phyloP scores from a whole-genome alignment of 2,329 filamentous ascomycete species.

The Aphanocladium album region DNA sequence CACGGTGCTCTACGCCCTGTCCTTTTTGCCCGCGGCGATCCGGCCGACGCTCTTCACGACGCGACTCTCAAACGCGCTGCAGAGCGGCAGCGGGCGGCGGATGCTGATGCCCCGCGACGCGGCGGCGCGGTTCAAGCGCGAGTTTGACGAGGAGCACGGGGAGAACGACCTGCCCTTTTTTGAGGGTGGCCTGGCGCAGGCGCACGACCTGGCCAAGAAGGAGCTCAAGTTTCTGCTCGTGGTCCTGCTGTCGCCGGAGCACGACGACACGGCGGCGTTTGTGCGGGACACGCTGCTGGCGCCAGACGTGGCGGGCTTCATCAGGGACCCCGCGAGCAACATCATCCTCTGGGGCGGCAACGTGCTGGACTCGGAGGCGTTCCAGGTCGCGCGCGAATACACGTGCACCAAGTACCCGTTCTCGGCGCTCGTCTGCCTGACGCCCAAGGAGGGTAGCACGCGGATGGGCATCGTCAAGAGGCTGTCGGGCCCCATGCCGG shows the following conservation, averaged over 20 bases:
- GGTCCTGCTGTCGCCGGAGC: slow-evolving; percentile 82
- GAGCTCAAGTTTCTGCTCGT: slow-evolving; percentile 91
- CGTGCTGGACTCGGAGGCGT: slow-evolving; percentile 88
- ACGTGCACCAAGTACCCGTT: slow-evolving; percentile 92
- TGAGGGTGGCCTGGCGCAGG: slow-evolving; percentile 87
- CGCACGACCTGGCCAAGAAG: slow-evolving; percentile 81
- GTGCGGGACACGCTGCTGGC: slow-evolving; percentile 76
- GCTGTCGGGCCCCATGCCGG: slow-evolving; percentile 65
- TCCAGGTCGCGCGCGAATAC: slow-evolving; percentile 83
- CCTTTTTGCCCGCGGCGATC: slow-evolving; percentile 68
- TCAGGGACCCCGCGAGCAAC: slow-evolving; percentile 71
- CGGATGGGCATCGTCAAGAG: slow-evolving; percentile 88
- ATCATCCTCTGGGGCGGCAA: slow-evolving; percentile 90
- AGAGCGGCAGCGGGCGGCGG: slow-evolving; percentile 64
- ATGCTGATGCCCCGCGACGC: slow-evolving; percentile 81
- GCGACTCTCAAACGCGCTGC: slow-evolving; percentile 44
- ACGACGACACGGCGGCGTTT: slow-evolving; percentile 84
- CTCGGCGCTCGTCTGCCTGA: slow-evolving; percentile 78
- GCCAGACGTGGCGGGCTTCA: slow-evolving; percentile 65
- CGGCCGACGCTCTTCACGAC: slow-evolving; percentile 52
- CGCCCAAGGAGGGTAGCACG: slow-evolving; percentile 74
- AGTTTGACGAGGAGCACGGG: slow-evolving; percentile 94
- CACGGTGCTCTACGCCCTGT: slow-evolving; percentile 70
- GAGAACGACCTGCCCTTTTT: slow-evolving; percentile 67
- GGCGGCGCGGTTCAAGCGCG: slow-evolving; percentile 79